phyloP scores from a whole-genome alignment of 2,329 filamentous ascomycete species.

The Taxawa tesnikishii region DNA sequence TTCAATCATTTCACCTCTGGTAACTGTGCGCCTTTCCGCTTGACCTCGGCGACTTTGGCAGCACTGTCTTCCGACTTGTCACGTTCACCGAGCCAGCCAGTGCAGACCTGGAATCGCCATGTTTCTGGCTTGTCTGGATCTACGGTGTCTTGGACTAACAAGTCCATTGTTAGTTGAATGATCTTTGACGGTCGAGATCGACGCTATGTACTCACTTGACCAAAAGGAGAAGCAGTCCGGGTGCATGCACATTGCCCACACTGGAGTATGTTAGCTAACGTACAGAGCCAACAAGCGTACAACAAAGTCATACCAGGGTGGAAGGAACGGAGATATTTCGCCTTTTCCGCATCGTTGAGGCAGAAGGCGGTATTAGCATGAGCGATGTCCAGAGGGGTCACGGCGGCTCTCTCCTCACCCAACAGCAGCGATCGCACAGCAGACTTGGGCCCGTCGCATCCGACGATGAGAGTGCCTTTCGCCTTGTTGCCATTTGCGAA shows the following conservation, averaged over 20 bases:
- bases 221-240: conserved; percentile 6
- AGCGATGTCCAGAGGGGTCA: conserved; percentile 2
- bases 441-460: conserved; percentile 14
- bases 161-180: not conserved
- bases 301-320: conserved; percentile 8
- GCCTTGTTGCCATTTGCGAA: conserved; percentile 10
- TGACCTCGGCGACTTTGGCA: conserved; percentile 3
- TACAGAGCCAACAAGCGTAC: too few relatives aligned
- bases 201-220: conserved; percentile 2
- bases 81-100: conserved; percentile 9
- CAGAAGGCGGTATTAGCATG: conserved; percentile 10
- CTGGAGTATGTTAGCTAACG: not conserved
- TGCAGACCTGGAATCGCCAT: conserved; percentile 10
- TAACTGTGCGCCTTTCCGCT: conserved; percentile 14
- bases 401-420: not conserved
- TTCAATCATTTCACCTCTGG: conserved; percentile 22
- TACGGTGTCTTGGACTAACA: conserved; percentile 8
- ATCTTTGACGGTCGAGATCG: not conserved
- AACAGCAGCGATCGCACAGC: conserved; percentile 11
- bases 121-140: conserved; percentile 8
- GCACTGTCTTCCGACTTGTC: not conserved
- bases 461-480: conserved; percentile 12
- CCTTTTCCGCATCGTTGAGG: conserved; percentile 9
- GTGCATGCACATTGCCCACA: conserved; percentile 3
- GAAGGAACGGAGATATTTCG: conserved; percentile 6